Evolutionary conservation across 345 rosid species (phyloP), one percentile per base, ranked within the genome.

Genomic region (Iberis pinnata): DNA sequence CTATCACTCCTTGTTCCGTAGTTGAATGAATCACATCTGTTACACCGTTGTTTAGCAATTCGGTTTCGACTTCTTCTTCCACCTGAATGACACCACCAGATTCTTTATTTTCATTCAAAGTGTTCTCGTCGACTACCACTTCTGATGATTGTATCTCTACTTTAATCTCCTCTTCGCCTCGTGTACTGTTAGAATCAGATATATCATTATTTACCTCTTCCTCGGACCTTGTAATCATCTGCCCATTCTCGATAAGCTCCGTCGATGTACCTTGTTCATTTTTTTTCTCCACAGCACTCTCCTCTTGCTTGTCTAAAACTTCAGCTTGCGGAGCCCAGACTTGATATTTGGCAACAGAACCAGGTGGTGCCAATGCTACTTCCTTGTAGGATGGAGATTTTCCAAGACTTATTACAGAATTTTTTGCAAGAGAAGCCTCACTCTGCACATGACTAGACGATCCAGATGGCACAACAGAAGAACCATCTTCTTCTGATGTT

Each of bases 381-480:
- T 92, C 98, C 78, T 84, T 92, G 76, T 92, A 92, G 46, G 98
- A 92, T 63, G 84, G 95, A 66, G 95, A 88, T 72, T 88, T 92
- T 54, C 95, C 98, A 48, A 80, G 83, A 71, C 80, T 73, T 31
- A 72, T 70, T 38, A 72, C 65, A 31, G 86, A 62, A 26, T 43
- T 74, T 65, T 77, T 81, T 40, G 59, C 13, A 18, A 64, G 71
- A 62, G 51, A 63, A 40, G 49, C 50, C 49, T 78, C 83, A 72
- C 56, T 62, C 27, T 71, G 68, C 48, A 61, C 48, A 32, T 77
- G 59, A 60, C 59, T 60, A 49, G 66, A 31, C 31, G 68, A 47
- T 59, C 63, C 54, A 62, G 83, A 64, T 40, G 78, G 49, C 20
- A 27, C 81, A 40, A 46, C 46, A 7, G 73, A 44, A 67, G 84